Evolutionary conservation across 1,139 yeast genomes (phyloP), one percentile per base, ranked within the genome.

Genomic region (Nematodospora anomalae): DNA sequence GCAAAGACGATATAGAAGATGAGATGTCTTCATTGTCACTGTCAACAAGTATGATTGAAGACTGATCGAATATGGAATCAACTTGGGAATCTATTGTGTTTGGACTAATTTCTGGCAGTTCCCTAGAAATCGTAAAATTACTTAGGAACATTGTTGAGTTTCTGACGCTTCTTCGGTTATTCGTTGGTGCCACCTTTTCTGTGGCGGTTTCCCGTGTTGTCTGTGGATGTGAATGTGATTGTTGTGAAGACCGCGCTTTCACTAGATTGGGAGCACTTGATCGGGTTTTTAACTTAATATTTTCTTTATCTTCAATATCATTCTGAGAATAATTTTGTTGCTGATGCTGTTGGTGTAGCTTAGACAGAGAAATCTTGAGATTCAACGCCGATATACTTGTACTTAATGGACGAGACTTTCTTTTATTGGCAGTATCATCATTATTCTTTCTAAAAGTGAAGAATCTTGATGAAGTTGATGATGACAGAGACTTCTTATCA

Each of bases 251-350:
- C n/a, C n/a, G n/a, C n/a, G n/a, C n/a, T 23, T 36, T 34, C 14
- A 46, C 46, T 28, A 58, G 45, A 36, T 52, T 52, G 10, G 63
- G 60, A 5, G 55, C 54, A 33, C 61, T 56, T 12, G 58, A 50
- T 33, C 61, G 46, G 11, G 57, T 37, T 38, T 49, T 52, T 28
- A 58, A 45, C 4, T 28, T 32, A 21, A 35, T 27, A 20, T 50
- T 49, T 35, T 50, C 51, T 35, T 50, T 46, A 20, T 46, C 38
- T 13, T 42, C 48, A 9, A 23, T 35, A n/a, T 37, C 39, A 8
- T 30, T 28, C 18, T 20, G 23, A 9, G 23, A 34, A n/a, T 37
- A 37, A 8, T 30, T 28, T 23, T 20, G 23, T 16, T 14, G 16
- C 16, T 25, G 26, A 20, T 21, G 14, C 14, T 29, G 15, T 25